Conservation (phyloP, 2,329 filamentous ascomycete genomes). For the Hymenoscyphus fructigenus region DNA sequence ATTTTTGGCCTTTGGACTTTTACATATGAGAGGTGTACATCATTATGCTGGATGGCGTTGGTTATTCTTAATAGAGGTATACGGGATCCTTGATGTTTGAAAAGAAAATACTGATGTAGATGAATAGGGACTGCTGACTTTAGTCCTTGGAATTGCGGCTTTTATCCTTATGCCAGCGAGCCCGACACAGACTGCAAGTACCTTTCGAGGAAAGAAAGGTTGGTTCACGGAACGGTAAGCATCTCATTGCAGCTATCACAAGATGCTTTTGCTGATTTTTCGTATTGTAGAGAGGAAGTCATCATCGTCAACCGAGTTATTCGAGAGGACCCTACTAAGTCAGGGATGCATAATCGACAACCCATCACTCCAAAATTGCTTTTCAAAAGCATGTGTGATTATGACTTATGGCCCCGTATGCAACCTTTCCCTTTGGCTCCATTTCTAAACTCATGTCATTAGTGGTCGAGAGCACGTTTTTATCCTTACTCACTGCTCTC, state of each 20-base stretch:
- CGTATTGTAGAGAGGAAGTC: constrained; percentile 50
- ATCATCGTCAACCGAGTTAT: constrained; percentile 63
- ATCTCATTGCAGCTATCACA: neutral
- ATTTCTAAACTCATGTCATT: too few species aligned
- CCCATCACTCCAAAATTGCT: constrained; percentile 46
- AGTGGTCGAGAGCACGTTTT: too few species aligned
- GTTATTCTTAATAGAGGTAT: constrained; percentile 46
- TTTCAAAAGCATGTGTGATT: constrained; percentile 49
- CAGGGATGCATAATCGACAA: constrained; percentile 50
- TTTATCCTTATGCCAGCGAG: constrained; percentile 21
- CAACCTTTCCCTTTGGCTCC: too few species aligned
- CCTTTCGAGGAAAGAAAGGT: constrained; percentile 57
- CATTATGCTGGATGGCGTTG: constrained; percentile 57
- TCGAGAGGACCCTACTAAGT: constrained; percentile 53
- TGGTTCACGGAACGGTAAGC: constrained; percentile 54
- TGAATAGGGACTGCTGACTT: constrained; percentile 20
- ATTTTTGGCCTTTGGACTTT: constrained; percentile 55
- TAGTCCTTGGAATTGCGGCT: constrained; percentile 18
- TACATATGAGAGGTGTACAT: constrained; percentile 53
- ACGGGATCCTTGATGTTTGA: constrained; percentile 22
- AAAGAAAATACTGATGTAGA: neutral
- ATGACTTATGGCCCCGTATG: constrained; percentile 49
- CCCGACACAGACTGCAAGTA: constrained; percentile 31
- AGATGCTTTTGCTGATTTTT: neutral
- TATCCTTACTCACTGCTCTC: constrained; percentile 22